Evolutionary conservation across 2,329 filamentous ascomycete species (phyloP).

Genomic region (Trichophyton simii): DNA sequence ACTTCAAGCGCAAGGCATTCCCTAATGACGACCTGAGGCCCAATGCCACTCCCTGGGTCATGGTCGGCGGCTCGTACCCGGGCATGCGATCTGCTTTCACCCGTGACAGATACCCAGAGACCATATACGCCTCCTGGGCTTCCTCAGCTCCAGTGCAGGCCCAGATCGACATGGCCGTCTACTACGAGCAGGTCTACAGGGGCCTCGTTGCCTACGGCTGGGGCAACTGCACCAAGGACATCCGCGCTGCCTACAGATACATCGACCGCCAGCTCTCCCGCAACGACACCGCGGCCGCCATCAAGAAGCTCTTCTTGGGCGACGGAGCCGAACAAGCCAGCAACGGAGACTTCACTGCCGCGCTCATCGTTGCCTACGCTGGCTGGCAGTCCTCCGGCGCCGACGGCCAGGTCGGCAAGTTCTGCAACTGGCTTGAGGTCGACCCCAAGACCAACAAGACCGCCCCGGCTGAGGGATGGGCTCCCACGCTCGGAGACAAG

Average conservation of each 20-base stretch:
- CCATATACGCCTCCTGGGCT: conserved; percentile 30
- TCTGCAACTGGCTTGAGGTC: conserved; percentile 38
- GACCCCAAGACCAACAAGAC: conserved; percentile 27
- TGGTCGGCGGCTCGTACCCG: conserved; percentile 36
- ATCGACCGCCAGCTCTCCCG: conserved; percentile 37
- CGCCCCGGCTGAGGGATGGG: conserved; percentile 32
- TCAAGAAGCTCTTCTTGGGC: conserved; percentile 41
- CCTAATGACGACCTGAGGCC: conserved; percentile 28
- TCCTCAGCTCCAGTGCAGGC: conserved; percentile 37
- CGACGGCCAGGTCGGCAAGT: conserved; percentile 28
- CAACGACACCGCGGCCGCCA: conserved; percentile 22
- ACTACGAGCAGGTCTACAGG: conserved; percentile 39
- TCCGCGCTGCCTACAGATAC: conserved; percentile 37
- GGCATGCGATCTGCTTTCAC: conserved; percentile 34
- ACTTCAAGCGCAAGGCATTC: conserved; percentile 24
- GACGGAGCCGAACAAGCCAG: conserved; percentile 34
- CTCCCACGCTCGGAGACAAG: conserved; percentile 28
- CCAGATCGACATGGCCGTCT: conserved; percentile 38
- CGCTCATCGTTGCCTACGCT: conserved; percentile 29
- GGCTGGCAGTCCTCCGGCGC: conserved; percentile 36
- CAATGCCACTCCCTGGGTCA: conserved; percentile 33
- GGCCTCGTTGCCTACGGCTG: conserved; percentile 39
- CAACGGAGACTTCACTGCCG: conserved; percentile 37
- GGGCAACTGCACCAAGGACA: conserved; percentile 39
- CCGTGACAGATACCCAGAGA: conserved; percentile 32